A percentile compares a stretch with the other conserved stretches of the same genome.
Conservation (phyloP, 805 yeast genomes). For the Lipomyces chichibuensis region DNA sequence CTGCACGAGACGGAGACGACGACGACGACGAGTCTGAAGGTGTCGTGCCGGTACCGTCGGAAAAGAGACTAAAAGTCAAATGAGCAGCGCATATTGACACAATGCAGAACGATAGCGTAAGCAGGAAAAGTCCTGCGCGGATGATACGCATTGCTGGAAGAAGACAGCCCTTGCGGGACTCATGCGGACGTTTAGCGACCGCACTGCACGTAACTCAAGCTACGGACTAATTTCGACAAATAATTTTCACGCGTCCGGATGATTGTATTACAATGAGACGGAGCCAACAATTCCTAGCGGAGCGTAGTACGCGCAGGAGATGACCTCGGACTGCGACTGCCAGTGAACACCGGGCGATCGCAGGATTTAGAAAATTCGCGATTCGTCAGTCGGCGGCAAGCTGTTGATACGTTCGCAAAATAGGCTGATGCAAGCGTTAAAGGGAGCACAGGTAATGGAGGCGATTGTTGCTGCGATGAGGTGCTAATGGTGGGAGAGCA, state of each 20-base stretch:
- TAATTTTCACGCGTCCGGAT: not conserved
- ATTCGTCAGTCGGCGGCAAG: not conserved
- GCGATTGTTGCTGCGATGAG: no score
- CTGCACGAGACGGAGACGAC: slow-evolving; percentile 4
- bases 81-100: slow-evolving; percentile 23
- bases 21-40: not conserved
- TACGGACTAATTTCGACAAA: not conserved
- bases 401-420: no score
- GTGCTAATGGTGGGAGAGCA: no score
- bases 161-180: not conserved
- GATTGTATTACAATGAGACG: not conserved
- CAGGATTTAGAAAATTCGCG: not conserved
- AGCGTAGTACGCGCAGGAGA: not conserved
- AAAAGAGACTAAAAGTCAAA: slow-evolving; percentile 3
- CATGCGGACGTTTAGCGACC: slow-evolving; percentile 3
- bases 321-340: not conserved
- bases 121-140: slow-evolving; percentile 16
- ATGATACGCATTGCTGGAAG: slow-evolving; percentile 2
- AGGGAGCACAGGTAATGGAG: no score
- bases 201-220: not conserved
- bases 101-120: slow-evolving; percentile 19
- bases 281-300: not conserved
- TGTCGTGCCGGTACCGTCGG: slow-evolving; percentile 6
- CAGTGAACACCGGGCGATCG: not conserved
- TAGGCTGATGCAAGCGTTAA: no score